These are phyloP conservation scores for Dipodascus albidus DNA, from an alignment of 805 yeast genomes.

Conservation along the genomic window DNA sequence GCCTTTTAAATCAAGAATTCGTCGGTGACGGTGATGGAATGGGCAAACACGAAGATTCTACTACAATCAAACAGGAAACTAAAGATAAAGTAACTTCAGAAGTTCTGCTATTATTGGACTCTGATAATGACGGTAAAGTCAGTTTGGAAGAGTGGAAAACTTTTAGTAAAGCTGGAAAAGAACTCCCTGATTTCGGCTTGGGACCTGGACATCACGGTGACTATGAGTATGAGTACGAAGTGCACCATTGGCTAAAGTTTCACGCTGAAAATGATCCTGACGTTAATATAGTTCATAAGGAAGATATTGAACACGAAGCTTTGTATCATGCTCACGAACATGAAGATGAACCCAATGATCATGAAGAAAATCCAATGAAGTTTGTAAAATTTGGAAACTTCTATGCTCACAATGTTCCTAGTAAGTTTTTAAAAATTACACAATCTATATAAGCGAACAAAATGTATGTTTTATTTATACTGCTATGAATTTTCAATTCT, in stretches of 20 bases:
- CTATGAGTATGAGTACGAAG: conserved; percentile 86
- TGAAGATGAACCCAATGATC: conserved; percentile 34
- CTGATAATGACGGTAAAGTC: conserved; percentile 52
- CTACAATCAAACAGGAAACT: conserved; percentile 43
- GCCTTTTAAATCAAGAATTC: conserved; percentile 56
- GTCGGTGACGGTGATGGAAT: conserved; percentile 87
- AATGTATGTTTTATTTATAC: not conserved
- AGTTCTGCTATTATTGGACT: conserved; percentile 52
- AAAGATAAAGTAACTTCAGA: conserved; percentile 41
- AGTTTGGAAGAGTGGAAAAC: conserved; percentile 58
- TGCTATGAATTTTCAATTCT: too few relatives aligned
- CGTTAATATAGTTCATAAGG: conserved; percentile 67
- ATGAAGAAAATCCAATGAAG: not conserved
- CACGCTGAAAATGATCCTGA: conserved; percentile 65
- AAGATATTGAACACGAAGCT: conserved; percentile 79
- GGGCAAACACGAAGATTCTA: conserved; percentile 62
- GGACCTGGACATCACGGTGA: conserved; percentile 94
- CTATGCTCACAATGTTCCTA: not conserved
- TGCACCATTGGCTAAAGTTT: conserved; percentile 80
- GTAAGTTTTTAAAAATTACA: not conserved
- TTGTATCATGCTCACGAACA: conserved; percentile 80
- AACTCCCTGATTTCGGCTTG: conserved; percentile 82
- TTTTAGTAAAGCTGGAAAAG: conserved; percentile 50
- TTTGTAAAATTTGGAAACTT: not conserved
- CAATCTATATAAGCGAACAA: not conserved